Base-by-base conservation (phyloP, 306 rosid species). In the Neltuma alba region DNA sequence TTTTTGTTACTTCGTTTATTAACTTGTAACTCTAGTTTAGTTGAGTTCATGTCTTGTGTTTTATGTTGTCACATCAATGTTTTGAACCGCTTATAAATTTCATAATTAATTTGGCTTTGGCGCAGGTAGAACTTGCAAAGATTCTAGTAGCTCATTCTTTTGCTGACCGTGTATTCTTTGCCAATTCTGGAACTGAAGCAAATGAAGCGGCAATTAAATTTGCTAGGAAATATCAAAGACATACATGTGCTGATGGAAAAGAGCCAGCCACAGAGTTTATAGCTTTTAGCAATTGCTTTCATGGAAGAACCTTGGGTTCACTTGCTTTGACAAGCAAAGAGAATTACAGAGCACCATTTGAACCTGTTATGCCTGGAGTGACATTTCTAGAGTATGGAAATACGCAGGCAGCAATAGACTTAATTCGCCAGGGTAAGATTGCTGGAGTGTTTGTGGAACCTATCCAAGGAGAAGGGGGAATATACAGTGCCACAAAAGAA, bases 301-400 rank as follows among this genome's bases (percentile, higher is more conserved):
- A 95, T 76, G 99, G 99, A 65, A 89, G 99, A 87, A 95, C 99
- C 73, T 50, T 95, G 87, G 99, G 99, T 20, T 86, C 99, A 61
- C 91, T 95, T 80, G 99, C 99, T 76, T 88, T 95, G 87, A 95
- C 99, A 45, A 95, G 99, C 86, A 95, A 95, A 86, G 92, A 84
- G 85, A 83, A 95, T 64, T 95, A 95, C 81, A 84, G 98, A 77
- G 44, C 94, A 42, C 98, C 96, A 27, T 95, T 92, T 81, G 97
- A 92, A 80, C 99, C 99, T 33, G 92, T 92, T 79, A 95, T 95
- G 99, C 98, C 99, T 2, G 99, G 98, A 69, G 97, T 95, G 72
- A 89, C 85, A 62, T 95, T 95, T 82, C 70, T 89, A 41, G 97
- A 93, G 84, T 91, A 89, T 60, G 94, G 99, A 80, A 81, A 95